phyloP scores from a whole-genome alignment of 306 rosid species.

The Lagenaria siceraria region DNA sequence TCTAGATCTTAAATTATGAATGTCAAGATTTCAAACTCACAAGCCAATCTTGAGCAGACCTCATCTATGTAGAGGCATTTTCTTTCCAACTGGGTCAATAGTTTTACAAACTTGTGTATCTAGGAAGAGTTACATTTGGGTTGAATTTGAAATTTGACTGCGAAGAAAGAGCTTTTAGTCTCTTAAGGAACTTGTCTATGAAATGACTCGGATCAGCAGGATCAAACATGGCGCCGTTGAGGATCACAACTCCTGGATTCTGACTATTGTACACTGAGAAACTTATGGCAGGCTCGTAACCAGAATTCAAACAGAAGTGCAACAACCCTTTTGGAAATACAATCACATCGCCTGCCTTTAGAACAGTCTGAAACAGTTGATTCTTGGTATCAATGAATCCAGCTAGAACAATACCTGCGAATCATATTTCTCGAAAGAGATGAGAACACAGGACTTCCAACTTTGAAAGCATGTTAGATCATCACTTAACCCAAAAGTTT shows the following conservation, averaged over 20 bases:
- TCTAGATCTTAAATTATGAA: neutral
- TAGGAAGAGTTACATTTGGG: slow-evolving; percentile 1
- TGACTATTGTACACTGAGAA: slow-evolving; percentile 54
- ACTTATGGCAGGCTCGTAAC: slow-evolving; percentile 27
- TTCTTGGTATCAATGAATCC: slow-evolving; percentile 53
- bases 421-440: neutral
- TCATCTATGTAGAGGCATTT: neutral
- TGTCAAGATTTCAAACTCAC: neutral
- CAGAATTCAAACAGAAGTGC: slow-evolving; percentile 42
- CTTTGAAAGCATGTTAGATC: neutral
- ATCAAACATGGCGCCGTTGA: slow-evolving; percentile 16
- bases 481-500: neutral
- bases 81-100: neutral
- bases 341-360: slow-evolving; percentile 47
- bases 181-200: slow-evolving; percentile 20
- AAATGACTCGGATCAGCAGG: slow-evolving; percentile 17
- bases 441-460: neutral
- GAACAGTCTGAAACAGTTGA: slow-evolving; percentile 23
- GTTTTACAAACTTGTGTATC: neutral
- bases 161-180: slow-evolving; percentile 23
- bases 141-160: slow-evolving; percentile 12
- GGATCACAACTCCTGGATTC: slow-evolving; percentile 48
- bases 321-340: slow-evolving; percentile 67
- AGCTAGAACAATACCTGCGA: slow-evolving; percentile 14
- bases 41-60: neutral